Evolutionary conservation across 1,139 yeast species (phyloP).

Genomic region (Pichia sp.): DNA sequence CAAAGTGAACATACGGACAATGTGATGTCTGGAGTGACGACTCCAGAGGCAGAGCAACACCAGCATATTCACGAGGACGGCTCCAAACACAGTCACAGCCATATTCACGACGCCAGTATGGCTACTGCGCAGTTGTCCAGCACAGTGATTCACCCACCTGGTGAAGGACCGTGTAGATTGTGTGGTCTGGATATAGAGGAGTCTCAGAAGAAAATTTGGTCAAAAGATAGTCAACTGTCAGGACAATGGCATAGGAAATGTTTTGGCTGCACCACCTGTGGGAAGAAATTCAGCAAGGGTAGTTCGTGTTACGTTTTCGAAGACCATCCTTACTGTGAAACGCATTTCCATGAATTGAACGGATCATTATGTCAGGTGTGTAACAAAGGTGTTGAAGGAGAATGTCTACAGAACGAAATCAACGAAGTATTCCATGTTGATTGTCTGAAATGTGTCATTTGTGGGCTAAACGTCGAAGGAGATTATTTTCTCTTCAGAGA

Average conservation of each 20-base stretch:
- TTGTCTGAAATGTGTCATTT: conserved; percentile 52
- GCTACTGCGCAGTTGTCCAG: too few relatives aligned
- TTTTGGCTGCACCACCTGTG: conserved; percentile 66
- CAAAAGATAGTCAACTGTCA: conserved; percentile 70
- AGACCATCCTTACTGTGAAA: conserved; percentile 75
- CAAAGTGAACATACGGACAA: neutral
- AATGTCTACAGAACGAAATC: conserved; percentile 72
- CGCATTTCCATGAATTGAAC: conserved; percentile 73
- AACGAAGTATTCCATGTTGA: conserved; percentile 57
- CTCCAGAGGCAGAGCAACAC: conserved; percentile 3
- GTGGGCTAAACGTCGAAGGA: conserved; percentile 36
- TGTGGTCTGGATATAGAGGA: conserved; percentile 40
- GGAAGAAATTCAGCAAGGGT: conserved; percentile 43
- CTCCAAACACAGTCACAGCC: too few relatives aligned
- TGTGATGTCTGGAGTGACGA: conserved; percentile 4
- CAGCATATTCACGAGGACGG: too few relatives aligned
- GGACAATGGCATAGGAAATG: conserved; percentile 96
- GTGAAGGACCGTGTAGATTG: conserved; percentile 65
- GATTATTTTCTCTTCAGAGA: conserved; percentile 54
- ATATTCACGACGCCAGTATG: too few relatives aligned
- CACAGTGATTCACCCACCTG: conserved; percentile 35
- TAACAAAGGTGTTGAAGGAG: conserved; percentile 76
- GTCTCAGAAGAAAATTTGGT: conserved; percentile 53
- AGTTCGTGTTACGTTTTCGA: conserved; percentile 72
- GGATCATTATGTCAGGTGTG: conserved; percentile 70